Percentiles rank a stretch among this genome's conserved stretches.
Evolutionary conservation across 148 eudicot genomes (phyloP).

Genomic region (Tetragonia tetragonoides): DNA sequence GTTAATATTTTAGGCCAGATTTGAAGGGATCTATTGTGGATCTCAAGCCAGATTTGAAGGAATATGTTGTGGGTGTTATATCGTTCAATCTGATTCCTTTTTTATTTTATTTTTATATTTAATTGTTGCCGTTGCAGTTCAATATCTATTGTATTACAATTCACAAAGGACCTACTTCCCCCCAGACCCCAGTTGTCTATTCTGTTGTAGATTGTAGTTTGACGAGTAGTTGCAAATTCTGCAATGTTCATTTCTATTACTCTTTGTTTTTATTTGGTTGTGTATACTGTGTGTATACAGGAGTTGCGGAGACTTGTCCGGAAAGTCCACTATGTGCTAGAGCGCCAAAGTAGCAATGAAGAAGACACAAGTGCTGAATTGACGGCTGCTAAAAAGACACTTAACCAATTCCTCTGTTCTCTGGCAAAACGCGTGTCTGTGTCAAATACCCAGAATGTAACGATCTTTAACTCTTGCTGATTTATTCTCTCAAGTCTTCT

Average conservation of each 20-base stretch:
- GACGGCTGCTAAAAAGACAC: conserved; percentile 45
- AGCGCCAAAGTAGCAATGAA: conserved; percentile 28
- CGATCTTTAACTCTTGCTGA: not conserved
- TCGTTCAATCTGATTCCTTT: no score
- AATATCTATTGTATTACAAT: no score
- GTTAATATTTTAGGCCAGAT: not conserved
- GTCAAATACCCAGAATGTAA: conserved; percentile 7
- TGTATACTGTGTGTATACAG: conserved; percentile 25
- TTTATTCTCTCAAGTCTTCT: not conserved
- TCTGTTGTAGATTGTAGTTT: no score
- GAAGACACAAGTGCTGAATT: conserved; percentile 30
- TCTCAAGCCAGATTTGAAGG: not conserved
- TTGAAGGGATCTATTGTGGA: not conserved
- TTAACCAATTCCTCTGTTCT: conserved; percentile 44
- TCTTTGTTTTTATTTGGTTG: not conserved
- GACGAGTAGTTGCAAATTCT: no score
- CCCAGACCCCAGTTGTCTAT: no score
- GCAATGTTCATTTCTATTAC: no score
- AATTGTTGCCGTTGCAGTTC: no score
- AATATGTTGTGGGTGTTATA: not conserved
- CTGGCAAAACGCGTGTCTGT: conserved; percentile 40
- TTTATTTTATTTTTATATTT: no score
- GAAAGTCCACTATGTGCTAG: conserved; percentile 48
- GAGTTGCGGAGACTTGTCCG: conserved; percentile 67
- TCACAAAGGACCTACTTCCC: no score